Evolutionary conservation across 1,284 basidiomycete genomes (phyloP).

Genomic region (Cryptococcus sp.): DNA sequence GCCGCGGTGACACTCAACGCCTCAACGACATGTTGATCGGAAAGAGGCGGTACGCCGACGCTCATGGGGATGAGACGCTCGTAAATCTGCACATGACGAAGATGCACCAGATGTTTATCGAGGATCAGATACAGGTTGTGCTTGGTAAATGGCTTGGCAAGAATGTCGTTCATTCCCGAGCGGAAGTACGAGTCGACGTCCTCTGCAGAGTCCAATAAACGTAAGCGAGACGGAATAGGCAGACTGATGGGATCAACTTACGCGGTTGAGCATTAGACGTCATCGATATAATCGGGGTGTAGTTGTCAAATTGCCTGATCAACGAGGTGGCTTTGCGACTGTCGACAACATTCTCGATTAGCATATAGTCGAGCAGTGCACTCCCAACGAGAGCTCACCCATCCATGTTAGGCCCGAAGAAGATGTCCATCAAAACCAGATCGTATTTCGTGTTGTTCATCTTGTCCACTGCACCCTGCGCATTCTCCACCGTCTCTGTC

Average conservation of each 20-base stretch:
- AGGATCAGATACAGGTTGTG: conserved; percentile 87
- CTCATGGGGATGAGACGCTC: conserved; percentile 63
- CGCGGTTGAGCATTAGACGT: conserved; percentile 85
- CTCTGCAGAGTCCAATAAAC: conserved; percentile 35
- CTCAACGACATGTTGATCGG: conserved; percentile 63
- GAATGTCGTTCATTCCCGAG: conserved; percentile 88
- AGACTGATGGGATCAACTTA: conserved; percentile 21
- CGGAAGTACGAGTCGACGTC: conserved; percentile 46
- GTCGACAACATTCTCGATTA: not conserved
- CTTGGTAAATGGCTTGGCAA: conserved; percentile 97
- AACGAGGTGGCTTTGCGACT: conserved; percentile 72
- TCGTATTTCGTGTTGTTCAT: conserved; percentile 95
- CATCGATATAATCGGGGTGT: conserved; percentile 95
- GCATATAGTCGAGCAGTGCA: not conserved
- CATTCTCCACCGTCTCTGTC: conserved; percentile 90
- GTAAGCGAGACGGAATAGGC: not conserved
- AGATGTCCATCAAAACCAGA: conserved; percentile 82
- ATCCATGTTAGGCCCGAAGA: conserved; percentile 51
- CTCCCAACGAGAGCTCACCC: conserved; percentile 32
- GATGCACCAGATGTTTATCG: conserved; percentile 92
- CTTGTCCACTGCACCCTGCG: conserved; percentile 89
- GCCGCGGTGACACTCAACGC: conserved; percentile 43
- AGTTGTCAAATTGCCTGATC: conserved; percentile 85
- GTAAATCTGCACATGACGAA: conserved; percentile 84
- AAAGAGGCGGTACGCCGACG: conserved; percentile 70